Evolutionary conservation across 495 filamentous ascomycete species (phyloP), one percentile per base, ranked within the genome.

Genomic region (Aspergillus homomorphus): DNA sequence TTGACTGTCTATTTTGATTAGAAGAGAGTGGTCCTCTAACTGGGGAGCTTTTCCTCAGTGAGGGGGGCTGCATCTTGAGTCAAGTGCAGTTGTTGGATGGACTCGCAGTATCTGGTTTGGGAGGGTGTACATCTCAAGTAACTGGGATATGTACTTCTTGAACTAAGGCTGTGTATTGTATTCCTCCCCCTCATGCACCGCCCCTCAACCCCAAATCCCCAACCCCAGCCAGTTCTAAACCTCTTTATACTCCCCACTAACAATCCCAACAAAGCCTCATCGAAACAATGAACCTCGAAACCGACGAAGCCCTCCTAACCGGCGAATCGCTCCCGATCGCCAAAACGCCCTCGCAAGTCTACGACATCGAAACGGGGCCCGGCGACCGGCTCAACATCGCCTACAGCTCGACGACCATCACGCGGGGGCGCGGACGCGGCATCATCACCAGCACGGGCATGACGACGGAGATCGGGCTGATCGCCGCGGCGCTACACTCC

Each of bases 251-350:
- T 14, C 5, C 16, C 1, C 38, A 51, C 54, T 68, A 60, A 68
- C 48, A n/a, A 24, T n/a, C n/a, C n/a, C 38, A 41, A 19, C 16
- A 1, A 20, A 77, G 76, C 66, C 73, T 90, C 42, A 74, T 88
- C 43, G 84, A 89, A 51, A 82, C 83, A 2, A 79, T 89, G 63
- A 90, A 90, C 59, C 82, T 90, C 56, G 86, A 88, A 66, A 83
- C 85, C 21, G 88, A 90, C 61, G 87, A 90, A 66, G 86, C 88
- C 26, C 75, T 89, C 12, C 76, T 91, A 12, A 91, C 88, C 8
- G 88, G 88, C n/a, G 88, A 91, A 64, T 88, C 86, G 38, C 69
- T 90, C n/a, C 86, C 87, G 19, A 84, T 88, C n/a, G 69, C 75
- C 19, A 90, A 91, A 64, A 75, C 81, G 50, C 66, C 73, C 19